Base-by-base conservation (phyloP, 208 protist species). In the Trichomonas gallinae region DNA sequence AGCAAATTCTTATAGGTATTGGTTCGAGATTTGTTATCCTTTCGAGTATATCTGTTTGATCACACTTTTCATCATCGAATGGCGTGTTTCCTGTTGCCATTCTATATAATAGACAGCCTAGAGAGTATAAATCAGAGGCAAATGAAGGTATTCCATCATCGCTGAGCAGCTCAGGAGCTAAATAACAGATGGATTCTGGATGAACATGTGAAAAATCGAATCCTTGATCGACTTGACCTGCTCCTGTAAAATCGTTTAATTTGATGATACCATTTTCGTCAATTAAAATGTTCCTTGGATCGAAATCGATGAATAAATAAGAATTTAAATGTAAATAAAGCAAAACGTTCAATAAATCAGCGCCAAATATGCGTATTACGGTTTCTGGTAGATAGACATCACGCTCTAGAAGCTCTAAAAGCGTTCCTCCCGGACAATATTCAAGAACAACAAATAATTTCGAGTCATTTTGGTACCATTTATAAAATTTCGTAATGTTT, bases 351-450 rank as follows among this genome's bases (percentile, higher is more conserved):
- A 93, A 58, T 48, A 93, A 15, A 58, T 93, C 87, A 93, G 40
- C 34, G 31, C 15, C 13, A 36, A 93, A 93, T 31, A 93, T 93
- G 17, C 87, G 40, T 42, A 93, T 38, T 42, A 93, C 31, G 34
- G 87, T 48, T 17, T 93, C 87, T 93, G 87, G 87, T 38, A 93
- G 87, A 15, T 44, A 93, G 51, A 51, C 87, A 51, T 93, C 87
- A 8, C 87, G 6, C 38, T 93, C 87, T 17, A 93, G 31, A 34
- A 93, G 44, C 17, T 93, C 87, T 38, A 51, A 51, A 51, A 93
- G 87, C 36, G 40, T 93, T 51, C 87, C 87, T 34, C 87, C 87
- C 38, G 87, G 87, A 51, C 87, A 93, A 93, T 93, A 93, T 93
- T 93, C 87, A 21, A 93, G 44, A 93, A 93, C 34, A 38, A 93